Evolutionary conservation across 345 rosid genomes (phyloP).

Genomic region (Isatis tinctoria): DNA sequence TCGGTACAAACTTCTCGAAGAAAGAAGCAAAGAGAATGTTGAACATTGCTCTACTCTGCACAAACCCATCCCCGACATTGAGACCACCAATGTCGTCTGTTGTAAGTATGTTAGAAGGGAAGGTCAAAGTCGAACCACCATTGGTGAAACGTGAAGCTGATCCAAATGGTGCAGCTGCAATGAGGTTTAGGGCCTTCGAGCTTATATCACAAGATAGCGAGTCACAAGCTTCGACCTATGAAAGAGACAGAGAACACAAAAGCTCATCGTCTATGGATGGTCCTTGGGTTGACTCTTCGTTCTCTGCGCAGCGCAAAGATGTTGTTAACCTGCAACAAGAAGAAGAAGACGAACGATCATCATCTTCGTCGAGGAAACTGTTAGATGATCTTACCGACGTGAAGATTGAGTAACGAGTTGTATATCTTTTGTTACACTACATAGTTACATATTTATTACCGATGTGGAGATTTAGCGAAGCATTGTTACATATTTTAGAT

Average conservation of each 20-base stretch:
- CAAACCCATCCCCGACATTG: slow-evolving; percentile 84
- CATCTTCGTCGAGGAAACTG: slow-evolving; percentile 20
- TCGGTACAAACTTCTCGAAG: slow-evolving; percentile 50
- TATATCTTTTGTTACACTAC: neutral
- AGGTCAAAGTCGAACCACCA: slow-evolving; percentile 63
- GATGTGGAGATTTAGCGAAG: neutral
- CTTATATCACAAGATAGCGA: slow-evolving; percentile 62
- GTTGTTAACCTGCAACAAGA: slow-evolving; percentile 25
- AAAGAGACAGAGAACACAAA: slow-evolving; percentile 38
- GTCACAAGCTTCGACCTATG: slow-evolving; percentile 36
- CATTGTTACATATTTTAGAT: neutral
- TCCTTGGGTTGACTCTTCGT: slow-evolving; percentile 60
- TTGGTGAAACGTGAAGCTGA: slow-evolving; percentile 49
- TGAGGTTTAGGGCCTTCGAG: slow-evolving; percentile 80
- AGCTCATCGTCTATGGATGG: slow-evolving; percentile 54
- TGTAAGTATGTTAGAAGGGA: slow-evolving; percentile 81
- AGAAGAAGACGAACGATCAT: slow-evolving; percentile 13
- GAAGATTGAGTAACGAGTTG: slow-evolving; percentile 20
- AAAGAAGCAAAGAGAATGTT: slow-evolving; percentile 67
- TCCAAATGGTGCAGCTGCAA: slow-evolving; percentile 39
- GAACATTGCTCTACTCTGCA: slow-evolving; percentile 71
- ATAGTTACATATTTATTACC: neutral
- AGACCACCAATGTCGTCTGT: slow-evolving; percentile 88
- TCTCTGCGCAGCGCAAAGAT: slow-evolving; percentile 37
- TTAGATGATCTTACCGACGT: slow-evolving; percentile 26